Base-by-base conservation (phyloP, 2,329 filamentous ascomycete species). In the Pyrenophora seminiperda region DNA sequence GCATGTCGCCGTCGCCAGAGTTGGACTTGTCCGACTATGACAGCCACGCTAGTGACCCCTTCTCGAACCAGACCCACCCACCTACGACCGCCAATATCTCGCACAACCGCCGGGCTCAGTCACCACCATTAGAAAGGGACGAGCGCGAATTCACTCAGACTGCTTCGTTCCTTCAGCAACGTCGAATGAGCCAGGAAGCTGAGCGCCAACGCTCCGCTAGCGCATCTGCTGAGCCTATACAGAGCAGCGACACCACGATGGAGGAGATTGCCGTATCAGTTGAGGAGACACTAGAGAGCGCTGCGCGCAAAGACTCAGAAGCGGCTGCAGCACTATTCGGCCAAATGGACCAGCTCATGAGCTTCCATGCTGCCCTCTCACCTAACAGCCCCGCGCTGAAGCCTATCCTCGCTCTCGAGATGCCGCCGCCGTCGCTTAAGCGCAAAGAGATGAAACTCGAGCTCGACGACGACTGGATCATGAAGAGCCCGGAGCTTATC, bases 101-200 rank as follows among this genome's bases (percentile, higher is more conserved):
- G 40, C 83, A 87, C 62, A 85, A 83, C 54, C 81, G 85, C 53
- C 85, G 89, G 52, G 88, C 87, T n/a, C 85, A 88, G 18, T 94
- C 90, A 57, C 92, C 93, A 42, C 91, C 91, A 13, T 80, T 97
- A 30, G 93, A 97, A 76, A 91, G 89, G 65, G 93, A 97, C 63
- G 93, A 97, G 79, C 90, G 89, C 68, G 94, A 97, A 74, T 99
- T 99, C 69, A 97, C 93, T 5, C 90, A 96, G 75, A 97, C 92
- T 1, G 94, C 94, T 13, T 90, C 91, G 61, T 90, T 88, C 40
- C 83, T 97, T 63, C 90, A 84, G 51, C 79, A 81, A 75, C 81
- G 79, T 58, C 77, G 73, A 55, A 75, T 64, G 69, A 79, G 73
- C 53, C 69, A 67, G 58, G 71, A 64, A 61, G 75, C 61, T 47